Evolutionary conservation across 139 green algal genomes (phyloP), one percentile per base, ranked within the genome.

Genomic region (Astrephomene gubernaculifera): DNA sequence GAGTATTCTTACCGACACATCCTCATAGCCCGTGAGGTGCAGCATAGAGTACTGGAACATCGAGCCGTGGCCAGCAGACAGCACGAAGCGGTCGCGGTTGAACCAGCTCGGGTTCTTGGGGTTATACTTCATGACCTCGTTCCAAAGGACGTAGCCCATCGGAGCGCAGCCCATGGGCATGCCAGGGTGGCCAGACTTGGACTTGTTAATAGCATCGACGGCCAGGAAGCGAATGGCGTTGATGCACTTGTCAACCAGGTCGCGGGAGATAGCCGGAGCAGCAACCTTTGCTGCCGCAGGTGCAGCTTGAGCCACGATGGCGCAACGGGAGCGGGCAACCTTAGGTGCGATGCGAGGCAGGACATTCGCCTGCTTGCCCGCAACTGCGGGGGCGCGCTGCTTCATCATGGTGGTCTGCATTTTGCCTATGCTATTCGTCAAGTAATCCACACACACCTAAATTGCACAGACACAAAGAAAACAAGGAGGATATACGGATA

Each of bases 1-100:
- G n/a, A 19, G 10, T 70, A 19, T 19, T 39, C 93, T 93, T 73
- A 97, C 92, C 78, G 87, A 85, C 39, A 99, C 94, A 82, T 90
- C 94, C 82, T 97, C 91, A 90, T 98, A 99, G 89, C 97, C 97
- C 43, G 93, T 90, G 73, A 99, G 92, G 93, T 99, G 96, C 86
- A 99, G 90, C 87, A 99, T 90, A n/a, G 96, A 91, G 89, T 99
- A 99, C 89, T 98, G 96, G 67, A 99, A 96, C 97, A 99, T 99
- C 90, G 94, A 99, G 54, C 97, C 97, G 94, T 99, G 97, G 68
- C 97, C 97, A 78, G 97, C 97, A 33, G 97, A 99, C 71, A 99
- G 97, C 45, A 99, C 96, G 88, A 99, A 99, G 87, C 97, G 93
- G 88, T 99, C 97, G 54, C 97, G 90, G 95, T 99, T 99, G 93